These are phyloP conservation scores for Arxiozyma heterogenica DNA, from an alignment of 1,139 yeast species.

Conservation along the genomic window DNA sequence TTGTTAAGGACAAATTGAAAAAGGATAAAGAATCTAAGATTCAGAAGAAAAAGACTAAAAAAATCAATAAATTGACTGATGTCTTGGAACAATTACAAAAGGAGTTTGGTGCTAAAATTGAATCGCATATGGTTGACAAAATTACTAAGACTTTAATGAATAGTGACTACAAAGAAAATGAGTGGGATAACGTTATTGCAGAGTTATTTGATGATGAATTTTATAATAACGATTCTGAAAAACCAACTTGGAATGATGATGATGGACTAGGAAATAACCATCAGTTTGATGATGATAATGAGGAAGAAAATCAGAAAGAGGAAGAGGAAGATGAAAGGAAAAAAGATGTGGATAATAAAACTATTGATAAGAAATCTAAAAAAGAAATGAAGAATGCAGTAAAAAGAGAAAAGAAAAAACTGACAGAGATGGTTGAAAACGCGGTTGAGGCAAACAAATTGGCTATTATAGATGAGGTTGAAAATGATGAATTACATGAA, in stretches of 20 bases:
- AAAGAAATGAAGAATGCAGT: conserved; percentile 48
- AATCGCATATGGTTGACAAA: conserved; percentile 46
- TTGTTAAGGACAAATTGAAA: conserved; percentile 43
- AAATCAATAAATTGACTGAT: conserved; percentile 69
- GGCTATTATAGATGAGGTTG: conserved; percentile 49
- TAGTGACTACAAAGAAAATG: conserved; percentile 83
- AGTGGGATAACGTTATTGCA: conserved; percentile 85
- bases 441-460: conserved; percentile 52
- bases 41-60: conserved; percentile 63
- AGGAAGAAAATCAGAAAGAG: conserved; percentile 21
- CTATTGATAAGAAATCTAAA: conserved; percentile 33
- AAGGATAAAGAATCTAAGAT: conserved; percentile 52
- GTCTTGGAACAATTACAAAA: conserved; percentile 67
- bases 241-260: conserved; percentile 31
- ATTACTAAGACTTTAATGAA: conserved; percentile 69
- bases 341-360: conserved; percentile 15
- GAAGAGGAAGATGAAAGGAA: conserved; percentile 20
- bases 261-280: conserved; percentile 13
- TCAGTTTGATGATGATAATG: conserved; percentile 29
- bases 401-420: conserved; percentile 52
- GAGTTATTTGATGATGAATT: conserved; percentile 78
- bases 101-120: conserved; percentile 74
- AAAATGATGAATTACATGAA: conserved; percentile 54
- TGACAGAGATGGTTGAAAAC: conserved; percentile 61
- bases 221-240: conserved; percentile 38